Base-by-base conservation (phyloP, 768 basidiomycete genomes). In the Amanita brunnescens region DNA sequence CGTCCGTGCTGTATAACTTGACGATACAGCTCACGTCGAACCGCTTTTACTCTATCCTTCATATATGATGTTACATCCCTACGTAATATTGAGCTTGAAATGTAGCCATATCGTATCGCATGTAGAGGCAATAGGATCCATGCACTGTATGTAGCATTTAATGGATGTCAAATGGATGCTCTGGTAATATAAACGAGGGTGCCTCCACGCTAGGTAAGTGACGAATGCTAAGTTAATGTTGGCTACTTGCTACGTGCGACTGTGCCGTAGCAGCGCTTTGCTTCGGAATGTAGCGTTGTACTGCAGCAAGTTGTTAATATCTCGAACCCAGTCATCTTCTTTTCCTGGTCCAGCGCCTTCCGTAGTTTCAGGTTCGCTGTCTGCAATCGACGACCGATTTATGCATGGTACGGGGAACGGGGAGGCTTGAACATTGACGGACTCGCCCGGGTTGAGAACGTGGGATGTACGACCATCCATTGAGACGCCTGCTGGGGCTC, bases 301-400 rank as follows among this genome's bases (percentile, higher is more conserved):
- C 67, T 94, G 91, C 51, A 96, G 69, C 53, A 96, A 68, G 57
- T 91, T 92, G 65, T 95, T 95, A 67, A 96, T 96, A 62, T 96
- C 93, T 50, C 89, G 76, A n/a, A 94, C 91, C 93, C 93, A 96
- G 59, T 92, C 91, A 61, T 91, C 89, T 59, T 90, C 88, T 61
- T 86, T 88, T 9, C 88, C 85, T 23, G 82, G 86, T 7, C 78
- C 78, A 21, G 80, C 87, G 23, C 86, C 86, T 65, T 86, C 84
- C 44, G 69, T 73, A 42, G 71, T 65, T 18, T 64, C 65, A 53
- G 70, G 69, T 39, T 74, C 66, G 24, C 71, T 65, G 44, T 82
- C 79, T 3, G 79, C 74, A 53, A 87, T 86, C 2, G 87, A 89
- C 18, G 87, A 89, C 18, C 89, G 76, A 57, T 88, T 92, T 62